These are phyloP conservation scores for Salix viminalis DNA, from an alignment of 345 rosid species.

Conservation along the genomic window DNA sequence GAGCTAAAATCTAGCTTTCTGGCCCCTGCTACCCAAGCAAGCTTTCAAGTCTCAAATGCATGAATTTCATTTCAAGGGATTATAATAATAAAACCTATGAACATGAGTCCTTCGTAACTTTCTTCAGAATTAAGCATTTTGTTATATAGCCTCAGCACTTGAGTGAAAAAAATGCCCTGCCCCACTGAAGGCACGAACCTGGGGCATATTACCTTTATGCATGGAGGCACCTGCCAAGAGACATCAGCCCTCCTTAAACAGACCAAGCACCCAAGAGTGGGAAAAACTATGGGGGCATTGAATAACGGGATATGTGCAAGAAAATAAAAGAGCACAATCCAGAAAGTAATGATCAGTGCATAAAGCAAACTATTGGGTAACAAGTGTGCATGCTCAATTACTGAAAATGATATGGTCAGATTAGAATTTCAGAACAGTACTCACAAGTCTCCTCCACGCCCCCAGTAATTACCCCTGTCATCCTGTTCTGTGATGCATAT, in stretches of 20 bases:
- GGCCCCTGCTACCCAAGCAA: not conserved
- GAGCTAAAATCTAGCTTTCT: not conserved
- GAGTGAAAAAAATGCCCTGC: not conserved
- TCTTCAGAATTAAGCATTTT: not conserved
- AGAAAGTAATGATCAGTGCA: not conserved
- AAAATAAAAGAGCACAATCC: not conserved
- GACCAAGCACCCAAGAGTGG: not conserved
- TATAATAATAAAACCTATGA: not conserved
- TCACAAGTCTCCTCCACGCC: constrained; percentile 49
- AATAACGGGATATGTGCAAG: not conserved
- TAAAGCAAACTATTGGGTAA: not conserved
- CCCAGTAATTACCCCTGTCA: constrained; percentile 22
- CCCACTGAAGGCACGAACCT: not conserved
- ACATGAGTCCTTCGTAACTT: not conserved
- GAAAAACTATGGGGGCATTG: not conserved
- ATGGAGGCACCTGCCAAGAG: not conserved
- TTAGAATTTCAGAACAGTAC: constrained; percentile 14
- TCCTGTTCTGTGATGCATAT: constrained; percentile 22
- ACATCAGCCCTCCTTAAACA: not conserved
- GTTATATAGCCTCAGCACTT: not conserved
- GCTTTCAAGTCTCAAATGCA: not conserved
- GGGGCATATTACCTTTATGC: too few relatives aligned
- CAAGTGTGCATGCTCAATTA: not conserved
- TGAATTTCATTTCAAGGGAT: not conserved
- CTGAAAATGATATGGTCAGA: not conserved